These are phyloP conservation scores for Paraglomus occultum DNA, from an alignment of 192 early-diverging fungal genomes.

Conservation along the genomic window DNA sequence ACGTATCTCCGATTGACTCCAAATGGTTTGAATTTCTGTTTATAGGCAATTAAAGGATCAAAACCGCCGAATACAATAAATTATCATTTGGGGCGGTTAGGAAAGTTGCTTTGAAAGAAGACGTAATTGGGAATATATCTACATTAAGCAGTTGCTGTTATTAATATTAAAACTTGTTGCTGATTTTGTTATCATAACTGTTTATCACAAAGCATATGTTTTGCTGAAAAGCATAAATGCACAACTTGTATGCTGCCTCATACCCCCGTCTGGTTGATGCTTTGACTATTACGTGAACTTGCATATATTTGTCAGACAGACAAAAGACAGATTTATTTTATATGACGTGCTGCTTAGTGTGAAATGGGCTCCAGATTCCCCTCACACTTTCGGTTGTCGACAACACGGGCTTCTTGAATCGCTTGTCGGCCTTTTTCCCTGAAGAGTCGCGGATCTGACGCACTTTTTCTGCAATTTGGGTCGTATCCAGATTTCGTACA, in stretches of 20 bases:
- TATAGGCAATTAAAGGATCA: background rate
- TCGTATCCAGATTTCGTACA: slow-evolving; percentile 56
- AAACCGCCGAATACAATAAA: slow-evolving; percentile 17
- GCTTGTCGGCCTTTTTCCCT: slow-evolving; percentile 55
- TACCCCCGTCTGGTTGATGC: too few relatives aligned
- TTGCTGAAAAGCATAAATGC: too few relatives aligned
- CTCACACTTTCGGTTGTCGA: slow-evolving; percentile 77
- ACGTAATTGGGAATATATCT: too few relatives aligned
- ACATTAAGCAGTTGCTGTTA: too few relatives aligned
- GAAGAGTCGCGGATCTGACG: slow-evolving; percentile 62
- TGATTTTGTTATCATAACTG: too few relatives aligned
- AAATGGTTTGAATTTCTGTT: background rate
- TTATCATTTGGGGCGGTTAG: slow-evolving; percentile 19
- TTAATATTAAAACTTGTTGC: too few relatives aligned
- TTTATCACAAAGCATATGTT: too few relatives aligned
- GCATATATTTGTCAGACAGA: too few relatives aligned
- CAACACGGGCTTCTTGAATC: slow-evolving; percentile 68
- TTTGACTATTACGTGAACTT: too few relatives aligned
- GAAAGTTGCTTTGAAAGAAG: background rate
- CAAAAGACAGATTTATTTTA: slow-evolving; percentile 19
- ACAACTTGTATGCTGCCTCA: too few relatives aligned
- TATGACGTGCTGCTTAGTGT: slow-evolving; percentile 64
- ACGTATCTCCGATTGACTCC: background rate
- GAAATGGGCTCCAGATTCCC: slow-evolving; percentile 84
- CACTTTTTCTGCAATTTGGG: slow-evolving; percentile 63